A percentile compares a stretch with the other conserved stretches of the same genome.
These are phyloP conservation scores for Cryptomeria japonica DNA, from an alignment of 75 land plant species.

Conservation along the genomic window DNA sequence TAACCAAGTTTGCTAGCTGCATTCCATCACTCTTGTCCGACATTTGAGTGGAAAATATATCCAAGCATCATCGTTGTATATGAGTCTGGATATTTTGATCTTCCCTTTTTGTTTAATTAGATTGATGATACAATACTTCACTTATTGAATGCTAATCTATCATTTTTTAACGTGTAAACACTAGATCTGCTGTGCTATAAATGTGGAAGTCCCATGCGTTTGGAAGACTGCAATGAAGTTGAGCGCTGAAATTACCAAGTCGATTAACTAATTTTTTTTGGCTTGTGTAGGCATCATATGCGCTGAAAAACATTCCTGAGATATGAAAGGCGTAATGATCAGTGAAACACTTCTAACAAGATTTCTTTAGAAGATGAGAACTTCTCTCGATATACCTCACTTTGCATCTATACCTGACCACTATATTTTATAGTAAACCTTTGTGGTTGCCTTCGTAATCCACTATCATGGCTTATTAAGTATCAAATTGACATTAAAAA, in stretches of 20 bases:
- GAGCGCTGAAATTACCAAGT: background rate
- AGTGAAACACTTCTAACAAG: background rate
- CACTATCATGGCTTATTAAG: background rate
- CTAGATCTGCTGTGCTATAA: background rate
- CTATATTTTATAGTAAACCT: background rate
- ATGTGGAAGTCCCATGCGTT: background rate
- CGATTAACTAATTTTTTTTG: background rate
- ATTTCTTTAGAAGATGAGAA: conserved; percentile 2
- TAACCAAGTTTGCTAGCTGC: background rate
- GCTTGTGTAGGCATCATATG: conserved; percentile 15
- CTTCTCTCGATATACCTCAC: background rate
- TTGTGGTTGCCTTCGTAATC: background rate
- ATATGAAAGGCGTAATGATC: background rate
- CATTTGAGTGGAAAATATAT: background rate
- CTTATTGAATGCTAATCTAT: background rate
- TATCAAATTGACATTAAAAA: background rate
- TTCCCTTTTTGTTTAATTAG: background rate
- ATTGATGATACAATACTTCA: background rate
- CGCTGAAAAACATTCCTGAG: background rate
- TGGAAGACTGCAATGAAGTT: background rate
- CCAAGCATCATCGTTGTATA: background rate
- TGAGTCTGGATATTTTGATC: background rate
- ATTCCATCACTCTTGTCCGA: background rate
- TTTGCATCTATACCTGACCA: background rate
- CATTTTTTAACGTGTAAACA: background rate